Conservation (phyloP, 352 stramenopile species). For the Saprolegnia diclina region DNA sequence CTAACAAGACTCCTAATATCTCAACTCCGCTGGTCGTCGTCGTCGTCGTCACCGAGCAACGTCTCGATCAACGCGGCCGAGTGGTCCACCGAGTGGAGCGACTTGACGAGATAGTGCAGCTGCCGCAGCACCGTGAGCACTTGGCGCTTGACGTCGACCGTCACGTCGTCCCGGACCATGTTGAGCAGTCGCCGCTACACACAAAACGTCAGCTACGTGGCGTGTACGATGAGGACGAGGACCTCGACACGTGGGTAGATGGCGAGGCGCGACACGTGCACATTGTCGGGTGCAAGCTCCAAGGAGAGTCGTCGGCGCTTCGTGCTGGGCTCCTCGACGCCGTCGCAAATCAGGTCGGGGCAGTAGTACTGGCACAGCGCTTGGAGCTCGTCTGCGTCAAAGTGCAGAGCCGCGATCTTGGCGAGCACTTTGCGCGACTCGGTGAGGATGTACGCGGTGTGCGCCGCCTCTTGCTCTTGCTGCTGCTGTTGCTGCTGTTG, state of each 20-base stretch:
- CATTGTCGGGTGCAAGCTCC: slow-evolving; percentile 9
- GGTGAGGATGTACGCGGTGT: neutral
- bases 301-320: slow-evolving; percentile 22
- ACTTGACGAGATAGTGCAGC: slow-evolving; percentile 25
- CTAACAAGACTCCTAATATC: slow-evolving; percentile 11
- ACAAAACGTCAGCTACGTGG: neutral
- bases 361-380: slow-evolving; percentile 27
- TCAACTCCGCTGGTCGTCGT: neutral
- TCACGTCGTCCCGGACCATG: slow-evolving; percentile 12
- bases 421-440: slow-evolving; percentile 24
- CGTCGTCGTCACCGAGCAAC: neutral
- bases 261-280: neutral
- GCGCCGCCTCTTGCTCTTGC: neutral
- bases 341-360: slow-evolving; percentile 11
- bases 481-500: neutral
- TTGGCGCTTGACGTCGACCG: neutral
- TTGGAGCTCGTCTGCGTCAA: slow-evolving; percentile 24
- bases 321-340: neutral
- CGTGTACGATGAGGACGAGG: neutral
- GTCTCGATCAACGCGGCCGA: slow-evolving; percentile 20
- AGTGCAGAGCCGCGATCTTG: slow-evolving; percentile 19
- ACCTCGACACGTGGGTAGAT: slow-evolving; percentile 23
- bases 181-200: slow-evolving; percentile 7
- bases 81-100: slow-evolving; percentile 17
- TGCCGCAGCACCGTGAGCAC: slow-evolving; percentile 25